Base-by-base conservation (phyloP, 2,329 filamentous ascomycete genomes). In the Colletotrichum horii region DNA sequence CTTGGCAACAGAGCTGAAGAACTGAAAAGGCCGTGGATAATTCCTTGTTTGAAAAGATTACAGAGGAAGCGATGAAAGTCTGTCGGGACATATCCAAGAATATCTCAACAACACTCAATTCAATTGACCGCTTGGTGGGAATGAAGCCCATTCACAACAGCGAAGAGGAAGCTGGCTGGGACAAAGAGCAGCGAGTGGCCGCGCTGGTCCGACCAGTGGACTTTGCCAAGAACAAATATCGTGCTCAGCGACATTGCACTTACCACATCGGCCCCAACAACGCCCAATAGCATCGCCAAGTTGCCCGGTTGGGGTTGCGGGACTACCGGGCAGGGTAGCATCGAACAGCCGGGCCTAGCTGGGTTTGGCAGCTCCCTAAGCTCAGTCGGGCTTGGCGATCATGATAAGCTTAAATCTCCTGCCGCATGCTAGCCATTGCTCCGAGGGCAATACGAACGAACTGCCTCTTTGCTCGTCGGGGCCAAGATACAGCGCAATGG, bases 331-430 rank as follows among this genome's bases (percentile, higher is more conserved):
- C 36, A 58, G 70, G 71, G 74, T 75, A 22, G 36, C 60, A 70
- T 70, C 62, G 34, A 69, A 76, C 52, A 76, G 43, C 65, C 74
- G 60, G 52, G 74, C 19, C 74, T 74, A 67, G 76, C 74, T 65
- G 36, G 24, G 69, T 76, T 73, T 55, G 76, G 76, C 69, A 77
- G 76, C 69, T 76, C 74, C 61, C 24, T 16, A 66, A 66, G 58
- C n/a, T 30, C 60, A 32, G 4, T 43, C 69, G 64, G 65, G 22
- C 74, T 76, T 76, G 73, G 76, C 76, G 48, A 68, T 70, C 22
- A 66, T 70, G 76, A 77, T 77, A 76, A 76, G 74, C 76, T 72
- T 76, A 62, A 70, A 66, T 68, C 76, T 76, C 76, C 76, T 77
- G 76, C 76, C 76, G 56, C 62, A 77, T 70, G 70, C 69, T 76